These are phyloP conservation scores for Puccinia polysora DNA, from an alignment of 1,284 basidiomycete species.

Conservation along the genomic window DNA sequence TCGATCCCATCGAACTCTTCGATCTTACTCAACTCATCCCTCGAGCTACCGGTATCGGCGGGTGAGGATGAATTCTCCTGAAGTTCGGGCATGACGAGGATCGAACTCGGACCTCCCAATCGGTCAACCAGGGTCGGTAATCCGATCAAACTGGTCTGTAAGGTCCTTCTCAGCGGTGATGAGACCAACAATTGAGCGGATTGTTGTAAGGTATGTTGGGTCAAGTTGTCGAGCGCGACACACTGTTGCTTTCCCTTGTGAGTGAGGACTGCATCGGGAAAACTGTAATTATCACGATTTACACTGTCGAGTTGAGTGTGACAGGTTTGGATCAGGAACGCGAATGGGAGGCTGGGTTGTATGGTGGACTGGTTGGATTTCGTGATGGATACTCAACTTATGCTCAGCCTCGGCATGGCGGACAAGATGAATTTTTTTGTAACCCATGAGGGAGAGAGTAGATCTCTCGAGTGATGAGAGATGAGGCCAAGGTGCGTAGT, in stretches of 20 bases:
- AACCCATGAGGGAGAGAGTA: no score
- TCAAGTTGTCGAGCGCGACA: neutral
- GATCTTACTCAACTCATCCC: conserved; percentile 1
- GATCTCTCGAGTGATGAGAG: no score
- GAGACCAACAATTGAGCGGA: conserved; percentile 27
- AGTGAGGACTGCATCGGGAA: conserved; percentile 36
- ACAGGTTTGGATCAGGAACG: neutral
- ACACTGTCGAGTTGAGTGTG: conserved; percentile 1
- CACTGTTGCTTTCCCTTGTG: conserved; percentile 33
- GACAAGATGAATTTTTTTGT: conserved; percentile 34
- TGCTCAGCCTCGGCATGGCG: conserved; percentile 33
- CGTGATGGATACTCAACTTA: conserved; percentile 11
- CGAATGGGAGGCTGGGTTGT: neutral
- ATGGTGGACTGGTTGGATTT: no score
- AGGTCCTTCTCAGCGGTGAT: conserved; percentile 29
- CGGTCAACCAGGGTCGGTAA: conserved; percentile 14
- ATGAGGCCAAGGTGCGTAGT: no score
- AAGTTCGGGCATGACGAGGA: conserved; percentile 23
- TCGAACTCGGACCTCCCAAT: conserved; percentile 30
- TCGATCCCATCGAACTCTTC: conserved; percentile 37
- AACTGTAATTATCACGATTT: conserved; percentile 36
- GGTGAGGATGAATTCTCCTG: conserved; percentile 35
- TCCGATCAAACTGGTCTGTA: conserved; percentile 30
- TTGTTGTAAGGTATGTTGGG: conserved; percentile 11
- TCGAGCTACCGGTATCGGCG: conserved; percentile 40